Percentiles rank a stretch among this genome's conserved stretches.
These are phyloP conservation scores for Xerocomellus dryophilus DNA, from an alignment of 768 basidiomycete species.

Conservation along the genomic window DNA sequence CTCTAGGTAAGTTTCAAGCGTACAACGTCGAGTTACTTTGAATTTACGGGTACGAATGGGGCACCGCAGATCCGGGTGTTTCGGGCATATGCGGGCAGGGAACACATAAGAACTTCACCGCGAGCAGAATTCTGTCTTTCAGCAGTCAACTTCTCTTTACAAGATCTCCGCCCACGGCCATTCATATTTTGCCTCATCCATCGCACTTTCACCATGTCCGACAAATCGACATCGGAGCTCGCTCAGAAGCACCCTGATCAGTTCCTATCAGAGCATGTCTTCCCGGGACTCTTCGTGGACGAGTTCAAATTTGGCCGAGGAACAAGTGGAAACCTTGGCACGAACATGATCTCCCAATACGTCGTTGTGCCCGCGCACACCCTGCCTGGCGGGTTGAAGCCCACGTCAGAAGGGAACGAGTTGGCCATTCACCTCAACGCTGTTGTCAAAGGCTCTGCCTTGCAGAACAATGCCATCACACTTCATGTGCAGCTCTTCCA, in stretches of 20 bases:
- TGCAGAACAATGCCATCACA: background rate
- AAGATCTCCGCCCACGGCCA: background rate
- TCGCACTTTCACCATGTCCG: background rate
- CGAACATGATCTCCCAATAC: conserved; percentile 9
- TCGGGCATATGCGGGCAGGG: no score
- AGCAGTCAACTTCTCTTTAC: background rate
- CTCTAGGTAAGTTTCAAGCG: no score
- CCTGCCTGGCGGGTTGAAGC: background rate
- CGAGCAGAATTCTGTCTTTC: no score
- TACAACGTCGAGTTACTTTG: no score
- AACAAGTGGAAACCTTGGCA: background rate
- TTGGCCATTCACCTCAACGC: conserved; percentile 10
- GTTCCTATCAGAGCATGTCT: background rate
- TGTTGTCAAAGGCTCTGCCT: background rate
- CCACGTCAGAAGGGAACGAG: background rate
- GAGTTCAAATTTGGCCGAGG: conserved; percentile 4
- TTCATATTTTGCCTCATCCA: background rate
- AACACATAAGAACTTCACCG: no score
- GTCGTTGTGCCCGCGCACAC: conserved; percentile 1
- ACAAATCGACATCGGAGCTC: background rate
- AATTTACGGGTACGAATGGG: no score
- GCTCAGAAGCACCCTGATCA: background rate
- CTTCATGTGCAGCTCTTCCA: background rate
- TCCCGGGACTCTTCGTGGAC: background rate
- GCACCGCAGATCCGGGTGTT: no score